Percentiles rank a stretch among this genome's conserved stretches.
These are phyloP conservation scores for Colletotrichum sp. DNA, from an alignment of 2,329 filamentous ascomycete species.

Conservation along the genomic window DNA sequence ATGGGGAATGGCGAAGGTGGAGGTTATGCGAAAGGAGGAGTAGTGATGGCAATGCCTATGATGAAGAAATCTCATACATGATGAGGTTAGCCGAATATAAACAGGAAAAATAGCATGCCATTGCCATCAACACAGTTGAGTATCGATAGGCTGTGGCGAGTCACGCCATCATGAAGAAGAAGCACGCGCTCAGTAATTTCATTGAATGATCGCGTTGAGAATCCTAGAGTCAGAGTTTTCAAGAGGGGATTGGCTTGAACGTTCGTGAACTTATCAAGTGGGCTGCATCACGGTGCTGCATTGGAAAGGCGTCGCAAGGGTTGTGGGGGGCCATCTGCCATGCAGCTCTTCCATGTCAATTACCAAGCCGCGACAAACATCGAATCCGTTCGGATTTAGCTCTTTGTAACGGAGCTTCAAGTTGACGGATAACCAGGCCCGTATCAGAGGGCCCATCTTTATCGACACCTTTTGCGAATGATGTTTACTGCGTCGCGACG, in stretches of 20 bases:
- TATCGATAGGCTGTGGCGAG: not conserved
- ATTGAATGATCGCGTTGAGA: not conserved
- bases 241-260: not conserved
- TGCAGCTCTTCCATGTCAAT: not conserved
- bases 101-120: not conserved
- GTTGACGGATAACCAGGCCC: not conserved
- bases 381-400: not conserved
- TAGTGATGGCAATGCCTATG: not conserved
- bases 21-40: not conserved
- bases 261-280: not conserved
- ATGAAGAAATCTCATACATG: not conserved
- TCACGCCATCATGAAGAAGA: not conserved
- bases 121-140: not conserved
- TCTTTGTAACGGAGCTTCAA: not conserved
- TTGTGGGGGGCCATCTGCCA: not conserved
- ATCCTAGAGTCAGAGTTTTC: not conserved
- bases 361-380: not conserved
- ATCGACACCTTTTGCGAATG: not conserved
- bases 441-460: not conserved
- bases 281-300: not conserved
- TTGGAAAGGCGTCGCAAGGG: not conserved
- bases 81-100: not conserved
- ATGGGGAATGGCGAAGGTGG: not conserved
- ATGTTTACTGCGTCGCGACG: not conserved
- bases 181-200: not conserved